Base-by-base conservation (phyloP, 331 rosid species). In the Malus hybrid region DNA sequence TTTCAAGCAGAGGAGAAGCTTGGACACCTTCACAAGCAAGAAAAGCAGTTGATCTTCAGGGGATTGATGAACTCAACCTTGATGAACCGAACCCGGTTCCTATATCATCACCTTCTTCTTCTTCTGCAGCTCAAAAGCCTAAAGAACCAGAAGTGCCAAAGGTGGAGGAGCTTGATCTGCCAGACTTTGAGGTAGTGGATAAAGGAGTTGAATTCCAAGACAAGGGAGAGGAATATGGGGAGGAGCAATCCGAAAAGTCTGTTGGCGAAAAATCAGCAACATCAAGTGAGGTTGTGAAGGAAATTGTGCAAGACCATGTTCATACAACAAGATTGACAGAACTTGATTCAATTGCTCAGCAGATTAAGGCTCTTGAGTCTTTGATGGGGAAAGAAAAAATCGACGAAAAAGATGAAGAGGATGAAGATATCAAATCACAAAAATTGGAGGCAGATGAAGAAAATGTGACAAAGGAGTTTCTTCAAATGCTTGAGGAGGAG, bases 281-380 rank as follows among this genome's bases (percentile, higher is more conserved):
- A 39, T 39, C 76, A 15, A 88, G 83, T 48, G 96, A 91, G 78
- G 89, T 88, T 48, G 97, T 95, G 66, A 92, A 92, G 87, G 97
- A 95, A 75, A 74, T 90, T 61, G 90, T 91, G 71, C 88, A 79
- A 28, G 93, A 90, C 80, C 91, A 77, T 5, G 68, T 87, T 39
- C 92, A 86, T 76, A 81, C 61, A 52, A 71, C 65, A 29, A 93
- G 97, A 75, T 78, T 92, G 77, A 74, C 73, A 2, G 97, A 90
- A 80, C 93, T 94, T 75, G 97, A 92, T 81, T 92, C 96, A 28
- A 90, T 92, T 75, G 97, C 97, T 2, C 96, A 92, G 83, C 97
- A 92, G 88, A 90, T 95, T 79, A 95, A 92, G 77, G 97, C 96
- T 72, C 92, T 95, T 1, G 97, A 95, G 71, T 87, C 96, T 26